Evolutionary conservation across 1,139 yeast species (phyloP), one percentile per base, ranked within the genome.

Genomic region (Nadsonia starkeyi-henricii): DNA sequence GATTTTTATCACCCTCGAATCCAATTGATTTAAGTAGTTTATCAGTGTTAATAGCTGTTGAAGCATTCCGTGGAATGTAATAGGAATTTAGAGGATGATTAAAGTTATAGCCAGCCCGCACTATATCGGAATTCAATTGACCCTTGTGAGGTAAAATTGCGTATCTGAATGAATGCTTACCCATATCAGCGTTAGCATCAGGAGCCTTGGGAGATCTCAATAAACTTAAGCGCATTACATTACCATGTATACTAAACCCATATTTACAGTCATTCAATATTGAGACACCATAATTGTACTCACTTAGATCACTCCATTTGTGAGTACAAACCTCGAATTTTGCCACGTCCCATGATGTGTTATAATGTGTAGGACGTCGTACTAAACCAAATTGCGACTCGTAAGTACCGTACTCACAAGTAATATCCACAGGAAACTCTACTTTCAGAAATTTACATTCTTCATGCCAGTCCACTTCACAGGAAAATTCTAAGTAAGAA

Each of bases 321-420:
- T 91, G 97, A 58, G 84, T 89, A 57, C 96, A 85, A 20, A 88
- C 96, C 66, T 91, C 98, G 65, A 91, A 91, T 65, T 88, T 88
- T 52, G 97, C 97, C 42, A 81, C 82, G 61, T 89, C 98, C 97
- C 97, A 89, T 1, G 86, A 70, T 1, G 97, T 89, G 62, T 91
- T 91, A 68, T 73, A 89, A 64, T 89, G 97, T 0, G 97, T 91
- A 45, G 97, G 95, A 57, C 97, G 77, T 58, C 76, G 79, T 15
- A 95, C 91, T 47, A 84, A 67, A 51, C 97, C 97, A 66, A 85
- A 91, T 62, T 88, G 95, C 1, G 96, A 88, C 64, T 91, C 98
- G 63, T 85, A 91, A 50, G 78, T 77, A 1, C 96, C 97, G 50
- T 62, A 72, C 39, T 89, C 91, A 39, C 78, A 73, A 56, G 76